Evolutionary conservation across 129 eudicot genomes (phyloP).

Genomic region (Tanacetum coccineum): DNA sequence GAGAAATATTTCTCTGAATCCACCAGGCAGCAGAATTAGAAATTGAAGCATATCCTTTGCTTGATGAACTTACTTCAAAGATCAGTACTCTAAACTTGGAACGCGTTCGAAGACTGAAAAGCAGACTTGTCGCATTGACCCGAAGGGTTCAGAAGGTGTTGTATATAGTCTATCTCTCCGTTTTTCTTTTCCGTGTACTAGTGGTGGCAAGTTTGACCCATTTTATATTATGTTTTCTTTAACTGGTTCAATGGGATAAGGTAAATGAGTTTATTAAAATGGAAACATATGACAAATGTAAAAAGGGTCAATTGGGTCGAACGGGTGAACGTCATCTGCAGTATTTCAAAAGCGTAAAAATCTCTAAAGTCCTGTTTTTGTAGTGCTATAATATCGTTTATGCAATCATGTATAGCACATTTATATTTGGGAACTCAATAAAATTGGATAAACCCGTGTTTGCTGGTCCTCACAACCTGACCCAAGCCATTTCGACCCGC

Average conservation of each 20-base stretch:
- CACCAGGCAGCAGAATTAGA: conserved; percentile 88
- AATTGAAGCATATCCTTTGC: conserved; percentile 92
- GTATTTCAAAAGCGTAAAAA: background rate
- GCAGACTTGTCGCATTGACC: conserved; percentile 94
- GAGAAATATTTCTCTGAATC: conserved; percentile 16
- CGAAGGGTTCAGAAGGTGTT: conserved; percentile 92
- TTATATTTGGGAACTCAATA: too few species aligned
- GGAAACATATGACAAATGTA: background rate
- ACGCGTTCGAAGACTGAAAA: conserved; percentile 90
- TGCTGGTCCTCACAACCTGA: background rate
- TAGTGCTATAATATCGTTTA: background rate
- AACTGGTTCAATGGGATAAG: background rate
- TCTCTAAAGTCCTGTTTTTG: background rate
- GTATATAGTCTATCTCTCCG: background rate
- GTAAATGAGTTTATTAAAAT: background rate
- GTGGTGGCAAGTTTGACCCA: background rate
- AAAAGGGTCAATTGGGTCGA: background rate
- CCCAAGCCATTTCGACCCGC: background rate
- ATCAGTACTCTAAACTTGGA: conserved; percentile 92
- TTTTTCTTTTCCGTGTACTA: background rate
- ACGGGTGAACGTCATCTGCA: background rate
- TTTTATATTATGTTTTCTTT: background rate
- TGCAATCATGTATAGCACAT: background rate
- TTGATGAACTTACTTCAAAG: conserved; percentile 95
- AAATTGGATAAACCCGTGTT: too few species aligned